phyloP scores from a whole-genome alignment of 805 yeast genomes.

The Torulaspora franciscae region DNA sequence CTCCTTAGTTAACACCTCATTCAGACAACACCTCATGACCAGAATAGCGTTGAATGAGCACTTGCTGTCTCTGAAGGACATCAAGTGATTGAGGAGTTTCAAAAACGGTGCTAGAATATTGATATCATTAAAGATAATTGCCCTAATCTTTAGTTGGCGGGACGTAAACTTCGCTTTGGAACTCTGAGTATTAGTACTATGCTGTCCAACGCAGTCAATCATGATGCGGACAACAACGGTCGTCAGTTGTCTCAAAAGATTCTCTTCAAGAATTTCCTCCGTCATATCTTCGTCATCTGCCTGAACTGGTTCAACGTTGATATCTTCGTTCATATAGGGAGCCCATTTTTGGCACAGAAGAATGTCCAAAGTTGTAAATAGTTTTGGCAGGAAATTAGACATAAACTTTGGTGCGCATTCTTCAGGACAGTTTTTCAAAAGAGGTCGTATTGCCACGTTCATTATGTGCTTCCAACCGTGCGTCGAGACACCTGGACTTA shows the following conservation, averaged over 20 bases:
- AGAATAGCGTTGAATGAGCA: slow-evolving; percentile 88
- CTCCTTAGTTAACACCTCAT: slow-evolving; percentile 61
- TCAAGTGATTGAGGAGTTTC: slow-evolving; percentile 66
- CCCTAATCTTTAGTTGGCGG: slow-evolving; percentile 61
- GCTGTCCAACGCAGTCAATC: slow-evolving; percentile 84
- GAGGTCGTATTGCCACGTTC: slow-evolving; percentile 79
- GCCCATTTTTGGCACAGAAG: slow-evolving; percentile 75
- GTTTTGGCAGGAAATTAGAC: slow-evolving; percentile 71
- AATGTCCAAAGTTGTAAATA: slow-evolving; percentile 66
- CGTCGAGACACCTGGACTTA: slow-evolving; percentile 71
- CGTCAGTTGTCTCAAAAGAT: slow-evolving; percentile 84
- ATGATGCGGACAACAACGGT: slow-evolving; percentile 84
- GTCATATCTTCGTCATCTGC: slow-evolving; percentile 77
- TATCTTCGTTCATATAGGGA: slow-evolving; percentile 37
- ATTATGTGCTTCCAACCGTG: slow-evolving; percentile 98
- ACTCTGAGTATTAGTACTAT: slow-evolving; percentile 42
- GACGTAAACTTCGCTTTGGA: slow-evolving; percentile 39
- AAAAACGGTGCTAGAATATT: slow-evolving; percentile 73
- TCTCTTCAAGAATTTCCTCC: slow-evolving; percentile 99
- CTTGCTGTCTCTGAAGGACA: slow-evolving; percentile 80
- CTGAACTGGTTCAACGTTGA: slow-evolving; percentile 46
- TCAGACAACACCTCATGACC: slow-evolving; percentile 67
- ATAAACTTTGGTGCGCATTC: slow-evolving; percentile 62
- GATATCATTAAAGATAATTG: slow-evolving; percentile 58
- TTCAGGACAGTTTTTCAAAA: slow-evolving; percentile 83